Evolutionary conservation across 2,329 filamentous ascomycete genomes (phyloP).

Genomic region (Aspergillus clavatus): DNA sequence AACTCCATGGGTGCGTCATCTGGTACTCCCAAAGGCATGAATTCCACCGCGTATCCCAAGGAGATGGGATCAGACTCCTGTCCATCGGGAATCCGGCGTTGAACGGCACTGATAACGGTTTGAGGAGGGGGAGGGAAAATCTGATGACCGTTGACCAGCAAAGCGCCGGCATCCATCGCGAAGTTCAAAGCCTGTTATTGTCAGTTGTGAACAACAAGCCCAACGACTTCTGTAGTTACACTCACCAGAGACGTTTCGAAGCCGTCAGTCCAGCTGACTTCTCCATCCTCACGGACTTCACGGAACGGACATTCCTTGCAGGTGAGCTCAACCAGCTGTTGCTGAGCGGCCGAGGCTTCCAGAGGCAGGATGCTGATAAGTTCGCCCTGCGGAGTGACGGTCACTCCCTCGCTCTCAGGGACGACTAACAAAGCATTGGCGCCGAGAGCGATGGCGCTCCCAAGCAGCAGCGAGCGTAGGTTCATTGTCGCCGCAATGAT

Average conservation of each 20-base stretch:
- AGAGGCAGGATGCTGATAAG: constrained; percentile 23
- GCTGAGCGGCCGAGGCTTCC: constrained; percentile 22
- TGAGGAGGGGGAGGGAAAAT: constrained; percentile 37
- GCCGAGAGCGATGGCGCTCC: constrained; percentile 31
- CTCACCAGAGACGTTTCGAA: constrained; percentile 36
- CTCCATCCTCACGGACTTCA: constrained; percentile 24
- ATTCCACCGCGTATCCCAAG: constrained; percentile 42
- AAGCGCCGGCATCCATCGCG: constrained; percentile 28
- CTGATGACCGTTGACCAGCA: constrained; percentile 36
- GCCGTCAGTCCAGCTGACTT: constrained; percentile 31
- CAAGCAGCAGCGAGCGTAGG: constrained; percentile 33
- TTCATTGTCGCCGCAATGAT: constrained; percentile 23
- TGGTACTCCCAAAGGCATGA: constrained; percentile 28
- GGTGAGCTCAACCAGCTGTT: constrained; percentile 27
- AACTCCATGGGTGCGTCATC: constrained; percentile 32
- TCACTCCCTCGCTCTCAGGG: constrained; percentile 29
- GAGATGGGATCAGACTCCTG: constrained; percentile 33
- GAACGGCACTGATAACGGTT: constrained; percentile 28
- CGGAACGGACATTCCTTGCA: constrained; percentile 40
- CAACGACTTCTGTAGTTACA: not conserved
- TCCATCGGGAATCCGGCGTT: constrained; percentile 34
- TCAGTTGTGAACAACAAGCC: constrained; percentile 2
- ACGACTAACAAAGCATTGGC: constrained; percentile 37
- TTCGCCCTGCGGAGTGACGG: constrained; percentile 19
- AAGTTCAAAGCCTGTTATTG: constrained; percentile 35